These are phyloP conservation scores for Paecilomyces dactylethromorphus DNA, from an alignment of 2,329 filamentous ascomycete genomes.

Conservation along the genomic window DNA sequence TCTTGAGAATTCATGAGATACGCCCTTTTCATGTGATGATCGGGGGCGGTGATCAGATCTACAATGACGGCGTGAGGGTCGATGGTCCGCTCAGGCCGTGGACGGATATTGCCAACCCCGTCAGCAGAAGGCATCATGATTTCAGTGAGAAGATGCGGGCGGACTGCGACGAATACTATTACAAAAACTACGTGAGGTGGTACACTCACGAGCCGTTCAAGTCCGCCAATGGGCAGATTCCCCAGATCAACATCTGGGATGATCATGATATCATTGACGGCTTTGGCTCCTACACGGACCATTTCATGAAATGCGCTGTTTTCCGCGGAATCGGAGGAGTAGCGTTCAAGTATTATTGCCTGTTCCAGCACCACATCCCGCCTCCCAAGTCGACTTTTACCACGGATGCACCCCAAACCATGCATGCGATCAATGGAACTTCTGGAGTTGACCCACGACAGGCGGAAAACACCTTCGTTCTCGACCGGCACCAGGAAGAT, in stretches of 20 bases:
- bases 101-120: constrained; percentile 56
- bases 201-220: constrained; percentile 64
- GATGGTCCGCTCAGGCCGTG: constrained; percentile 67
- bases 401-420: constrained; percentile 59
- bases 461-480: constrained; percentile 67
- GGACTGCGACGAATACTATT: constrained; percentile 57
- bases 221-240: constrained; percentile 54
- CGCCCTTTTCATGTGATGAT: constrained; percentile 65
- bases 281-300: constrained; percentile 60
- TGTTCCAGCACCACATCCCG: constrained; percentile 70
- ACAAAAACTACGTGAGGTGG: constrained; percentile 56
- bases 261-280: constrained; percentile 62
- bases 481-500: constrained; percentile 52
- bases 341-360: constrained; percentile 55
- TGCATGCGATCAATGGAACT: constrained; percentile 41
- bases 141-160: constrained; percentile 60
- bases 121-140: constrained; percentile 52
- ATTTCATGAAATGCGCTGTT: constrained; percentile 60
- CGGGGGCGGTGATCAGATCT: constrained; percentile 84
- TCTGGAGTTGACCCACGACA: constrained; percentile 61
- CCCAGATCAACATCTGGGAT: constrained; percentile 62
- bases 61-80: constrained; percentile 74
- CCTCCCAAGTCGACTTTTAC: constrained; percentile 83
- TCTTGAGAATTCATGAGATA: constrained; percentile 53
- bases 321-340: constrained; percentile 60